Conservation (phyloP, 768 basidiomycete species). For the Panaeolus papilionaceus region DNA sequence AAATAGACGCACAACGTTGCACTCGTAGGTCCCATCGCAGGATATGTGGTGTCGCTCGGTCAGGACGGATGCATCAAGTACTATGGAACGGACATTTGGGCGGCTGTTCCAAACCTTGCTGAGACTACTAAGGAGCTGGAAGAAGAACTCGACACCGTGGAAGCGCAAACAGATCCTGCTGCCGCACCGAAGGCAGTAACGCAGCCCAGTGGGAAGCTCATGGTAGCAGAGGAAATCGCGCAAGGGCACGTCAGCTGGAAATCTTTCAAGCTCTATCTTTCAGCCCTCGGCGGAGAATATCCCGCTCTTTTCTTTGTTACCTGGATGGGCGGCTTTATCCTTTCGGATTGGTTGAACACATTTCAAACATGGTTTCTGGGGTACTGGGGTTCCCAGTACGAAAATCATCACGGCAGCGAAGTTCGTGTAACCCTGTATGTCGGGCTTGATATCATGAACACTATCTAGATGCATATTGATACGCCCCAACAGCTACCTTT, state of each 20-base stretch:
- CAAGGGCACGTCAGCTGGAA: slow-evolving; percentile 36
- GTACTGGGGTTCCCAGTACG: slow-evolving; percentile 53
- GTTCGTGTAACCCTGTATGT: slow-evolving; percentile 45
- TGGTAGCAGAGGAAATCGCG: slow-evolving; percentile 66
- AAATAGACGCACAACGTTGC: slow-evolving; percentile 52
- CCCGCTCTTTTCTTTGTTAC: slow-evolving; percentile 39
- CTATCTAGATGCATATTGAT: slow-evolving; percentile 18
- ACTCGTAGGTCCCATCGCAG: slow-evolving; percentile 54
- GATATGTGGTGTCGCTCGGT: slow-evolving; percentile 59
- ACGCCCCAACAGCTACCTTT: slow-evolving; percentile 17
- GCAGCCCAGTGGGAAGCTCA: slow-evolving; percentile 58
- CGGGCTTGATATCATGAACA: slow-evolving; percentile 4
- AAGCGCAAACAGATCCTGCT: slow-evolving; percentile 28
- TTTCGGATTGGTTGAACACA: slow-evolving; percentile 31
- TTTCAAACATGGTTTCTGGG: slow-evolving; percentile 51
- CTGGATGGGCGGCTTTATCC: slow-evolving; percentile 31
- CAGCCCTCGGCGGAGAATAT: slow-evolving; percentile 40
- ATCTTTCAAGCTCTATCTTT: slow-evolving; percentile 42
- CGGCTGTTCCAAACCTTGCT: slow-evolving; percentile 44
- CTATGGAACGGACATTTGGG: slow-evolving; percentile 49
- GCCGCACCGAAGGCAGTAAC: slow-evolving; percentile 26
- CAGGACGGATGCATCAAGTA: slow-evolving; percentile 54
- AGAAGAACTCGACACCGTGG: slow-evolving; percentile 29
- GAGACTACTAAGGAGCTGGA: slow-evolving; percentile 30
- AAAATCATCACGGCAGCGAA: slow-evolving; percentile 34